Evolutionary conservation across 352 stramenopile genomes (phyloP).

Genomic region (Phytopythium cucurbitacearum): DNA sequence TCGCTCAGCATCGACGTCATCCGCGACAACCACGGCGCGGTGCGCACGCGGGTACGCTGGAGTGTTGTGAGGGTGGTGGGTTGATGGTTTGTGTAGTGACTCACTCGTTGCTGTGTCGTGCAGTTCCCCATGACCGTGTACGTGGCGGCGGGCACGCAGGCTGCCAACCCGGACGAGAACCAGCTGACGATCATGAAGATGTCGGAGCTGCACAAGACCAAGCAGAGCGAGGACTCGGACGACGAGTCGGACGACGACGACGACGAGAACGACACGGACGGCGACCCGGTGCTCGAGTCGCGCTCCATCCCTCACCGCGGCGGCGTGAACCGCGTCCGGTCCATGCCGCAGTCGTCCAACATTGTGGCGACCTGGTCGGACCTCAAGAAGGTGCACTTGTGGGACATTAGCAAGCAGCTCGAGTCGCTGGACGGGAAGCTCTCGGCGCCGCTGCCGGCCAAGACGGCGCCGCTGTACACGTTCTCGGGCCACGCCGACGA

Average conservation of each 20-base stretch:
- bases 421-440: constrained; percentile 84
- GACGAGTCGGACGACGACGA: constrained; percentile 79
- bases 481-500: constrained; percentile 95
- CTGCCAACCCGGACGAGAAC: constrained; percentile 91
- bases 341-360: constrained; percentile 94
- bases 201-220: constrained; percentile 94
- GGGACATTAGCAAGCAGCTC: constrained; percentile 91
- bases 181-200: constrained; percentile 98
- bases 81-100: not conserved
- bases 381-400: constrained; percentile 94
- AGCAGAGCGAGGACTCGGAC: constrained; percentile 75
- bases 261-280: constrained; percentile 93
- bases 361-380: constrained; percentile 98
- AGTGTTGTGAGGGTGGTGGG: not conserved
- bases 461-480: constrained; percentile 84
- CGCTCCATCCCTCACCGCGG: constrained; percentile 93
- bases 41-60: constrained; percentile 55
- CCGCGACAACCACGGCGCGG: constrained; percentile 92
- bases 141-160: constrained; percentile 96
- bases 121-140: constrained; percentile 96
- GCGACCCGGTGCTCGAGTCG: constrained; percentile 94
- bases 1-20: constrained; percentile 98
- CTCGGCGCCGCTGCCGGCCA: constrained; percentile 39
- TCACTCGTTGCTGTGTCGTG: not conserved
- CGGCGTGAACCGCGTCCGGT: constrained; percentile 94